These are phyloP conservation scores for Chenopodium berlandieri DNA, from an alignment of 148 eudicot genomes.

Conservation along the genomic window DNA sequence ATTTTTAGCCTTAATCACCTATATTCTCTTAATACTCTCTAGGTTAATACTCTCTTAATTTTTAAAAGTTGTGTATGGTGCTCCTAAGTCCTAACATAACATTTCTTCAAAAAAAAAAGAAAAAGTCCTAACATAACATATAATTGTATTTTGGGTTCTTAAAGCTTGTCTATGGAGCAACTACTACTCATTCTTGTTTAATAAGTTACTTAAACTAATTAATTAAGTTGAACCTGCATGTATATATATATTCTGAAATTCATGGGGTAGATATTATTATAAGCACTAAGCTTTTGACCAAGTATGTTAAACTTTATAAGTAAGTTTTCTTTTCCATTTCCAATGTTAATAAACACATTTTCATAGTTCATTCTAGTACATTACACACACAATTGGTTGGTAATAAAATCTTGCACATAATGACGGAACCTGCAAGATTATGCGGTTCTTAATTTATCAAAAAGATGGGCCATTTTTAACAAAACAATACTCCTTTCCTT, in stretches of 20 bases:
- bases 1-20: too few relatives aligned
- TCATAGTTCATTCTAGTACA: background rate
- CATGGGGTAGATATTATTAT: background rate
- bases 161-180: conserved; percentile 8
- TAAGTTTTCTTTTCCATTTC: background rate
- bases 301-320: background rate
- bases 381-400: background rate
- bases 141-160: background rate
- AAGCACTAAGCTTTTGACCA: background rate
- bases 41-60: too few relatives aligned
- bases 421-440: background rate
- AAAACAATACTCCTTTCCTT: too few relatives aligned
- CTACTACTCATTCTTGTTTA: conserved; percentile 13
- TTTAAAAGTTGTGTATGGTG: too few relatives aligned
- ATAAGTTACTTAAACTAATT: background rate
- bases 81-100: too few relatives aligned
- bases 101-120: too few relatives aligned
- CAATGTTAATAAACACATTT: too few relatives aligned
- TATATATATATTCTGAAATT: background rate
- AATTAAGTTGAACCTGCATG: background rate
- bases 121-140: too few relatives aligned
- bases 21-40: too few relatives aligned
- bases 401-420: conserved; percentile 11
- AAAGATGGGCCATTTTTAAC: too few relatives aligned
- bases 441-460: background rate